These are phyloP conservation scores for Jatropha curcas DNA, from an alignment of 345 rosid species.

Conservation along the genomic window DNA sequence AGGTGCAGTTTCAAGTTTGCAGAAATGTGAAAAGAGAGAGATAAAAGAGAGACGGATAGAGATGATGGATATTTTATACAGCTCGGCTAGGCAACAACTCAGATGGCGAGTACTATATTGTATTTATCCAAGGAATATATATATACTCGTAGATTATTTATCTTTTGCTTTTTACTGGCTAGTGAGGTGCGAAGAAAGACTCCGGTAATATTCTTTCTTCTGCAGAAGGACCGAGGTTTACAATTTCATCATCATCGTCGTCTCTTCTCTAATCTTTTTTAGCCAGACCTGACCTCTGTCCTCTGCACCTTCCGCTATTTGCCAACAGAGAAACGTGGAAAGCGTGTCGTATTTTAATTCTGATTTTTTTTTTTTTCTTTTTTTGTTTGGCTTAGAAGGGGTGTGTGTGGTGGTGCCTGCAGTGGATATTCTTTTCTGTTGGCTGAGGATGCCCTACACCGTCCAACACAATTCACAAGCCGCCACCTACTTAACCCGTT, in stretches of 20 bases:
- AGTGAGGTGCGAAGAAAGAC: neutral
- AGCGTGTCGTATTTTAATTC: slow-evolving; percentile 16
- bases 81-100: neutral
- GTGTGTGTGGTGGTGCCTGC: neutral
- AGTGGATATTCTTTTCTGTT: slow-evolving; percentile 23
- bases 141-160: too few species aligned
- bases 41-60: slow-evolving; percentile 1
- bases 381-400: too few species aligned
- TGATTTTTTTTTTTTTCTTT: neutral
- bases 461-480: slow-evolving; percentile 1
- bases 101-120: neutral
- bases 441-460: slow-evolving; percentile 13
- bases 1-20: neutral
- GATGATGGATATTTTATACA: neutral
- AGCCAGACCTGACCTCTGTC: neutral
- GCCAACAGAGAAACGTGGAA: slow-evolving; percentile 32
- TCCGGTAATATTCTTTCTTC: too few species aligned
- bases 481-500: slow-evolving; percentile 22
- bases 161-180: too few species aligned
- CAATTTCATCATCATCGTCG: neutral
- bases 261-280: neutral
- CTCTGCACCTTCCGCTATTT: neutral
- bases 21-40: neutral
- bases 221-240: neutral
- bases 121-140: too few species aligned